phyloP scores from a whole-genome alignment of 345 rosid genomes.

The Punica granatum region DNA sequence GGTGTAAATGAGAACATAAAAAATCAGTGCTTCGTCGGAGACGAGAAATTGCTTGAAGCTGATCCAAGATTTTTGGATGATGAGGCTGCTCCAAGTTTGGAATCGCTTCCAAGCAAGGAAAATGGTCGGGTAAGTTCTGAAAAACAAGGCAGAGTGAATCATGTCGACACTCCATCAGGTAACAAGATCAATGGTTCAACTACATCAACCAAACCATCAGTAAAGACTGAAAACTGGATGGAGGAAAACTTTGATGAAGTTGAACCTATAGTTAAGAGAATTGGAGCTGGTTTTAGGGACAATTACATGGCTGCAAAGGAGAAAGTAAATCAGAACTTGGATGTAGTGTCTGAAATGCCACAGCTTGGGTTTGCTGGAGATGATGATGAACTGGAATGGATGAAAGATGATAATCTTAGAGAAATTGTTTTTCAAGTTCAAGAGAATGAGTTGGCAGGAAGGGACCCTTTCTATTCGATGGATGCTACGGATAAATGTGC shows the following conservation, averaged over 20 bases:
- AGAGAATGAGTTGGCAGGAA: slow-evolving; percentile 79
- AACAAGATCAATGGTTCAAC: not conserved
- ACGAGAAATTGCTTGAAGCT: slow-evolving; percentile 14
- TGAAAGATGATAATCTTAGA: slow-evolving; percentile 72
- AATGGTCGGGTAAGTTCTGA: slow-evolving; percentile 14
- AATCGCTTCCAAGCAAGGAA: slow-evolving; percentile 16
- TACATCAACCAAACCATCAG: slow-evolving; percentile 7
- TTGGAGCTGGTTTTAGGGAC: slow-evolving; percentile 68
- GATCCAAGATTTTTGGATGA: slow-evolving; percentile 18
- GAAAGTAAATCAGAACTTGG: slow-evolving; percentile 28
- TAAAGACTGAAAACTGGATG: slow-evolving; percentile 46
- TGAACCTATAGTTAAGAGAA: slow-evolving; percentile 56
- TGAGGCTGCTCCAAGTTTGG: slow-evolving; percentile 10
- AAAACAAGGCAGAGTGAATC: not conserved
- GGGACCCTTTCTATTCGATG: slow-evolving; percentile 76
- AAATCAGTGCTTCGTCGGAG: slow-evolving; percentile 17
- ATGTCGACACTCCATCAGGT: not conserved
- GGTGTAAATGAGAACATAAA: slow-evolving; percentile 13
- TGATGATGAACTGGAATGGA: slow-evolving; percentile 75
- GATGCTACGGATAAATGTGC: slow-evolving; percentile 60
- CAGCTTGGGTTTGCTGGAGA: slow-evolving; percentile 38
- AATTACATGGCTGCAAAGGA: slow-evolving; percentile 64
- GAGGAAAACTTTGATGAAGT: slow-evolving; percentile 60
- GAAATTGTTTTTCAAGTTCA: slow-evolving; percentile 80
- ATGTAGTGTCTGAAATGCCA: slow-evolving; percentile 24